Evolutionary conservation across 768 basidiomycete genomes (phyloP), one percentile per base, ranked within the genome.

Genomic region (Sistotremastrum suecicum): DNA sequence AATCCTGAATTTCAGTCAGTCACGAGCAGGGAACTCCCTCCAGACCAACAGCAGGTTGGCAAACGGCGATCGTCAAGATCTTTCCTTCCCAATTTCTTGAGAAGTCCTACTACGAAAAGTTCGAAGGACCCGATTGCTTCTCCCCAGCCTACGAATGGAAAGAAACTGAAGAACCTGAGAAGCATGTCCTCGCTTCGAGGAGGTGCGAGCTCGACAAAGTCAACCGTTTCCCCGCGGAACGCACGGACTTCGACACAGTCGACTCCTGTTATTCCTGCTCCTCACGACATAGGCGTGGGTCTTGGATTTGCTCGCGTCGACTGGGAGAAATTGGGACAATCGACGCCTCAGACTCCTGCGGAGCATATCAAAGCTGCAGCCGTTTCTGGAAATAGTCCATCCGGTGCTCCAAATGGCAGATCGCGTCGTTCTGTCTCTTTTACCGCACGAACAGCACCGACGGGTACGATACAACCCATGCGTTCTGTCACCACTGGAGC

Each of bases 111-210:
- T 20, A 12, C 9, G 20, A 43, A 46, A 12, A 39, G 11, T 40
- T 44, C 37, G 4, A 32, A 11, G 11, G n/a, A 41, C 3, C 11
- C 35, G 5, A 10, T 37, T 30, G 10, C 50, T 9, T 20, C 28
- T 9, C 43, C 70, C 5, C 57, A 54, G 11, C 56, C 56, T 7
- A 54, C 49, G 29, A 50, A 62, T 7, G 67, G 60, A 31, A 81
- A 70, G 60, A 75, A 66, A 57, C 63, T 88, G 50, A 87, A 85
- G 59, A 80, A 71, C 5, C 64, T 88, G 48, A 75, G 81, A 12
- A 88, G 85, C 3, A 85, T 88, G 80, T 74, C 83, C 33, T 88
- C 85, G 9, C 65, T 88, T 32, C 49, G 38, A 81, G 79, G 55
- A 29, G 76, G 68, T 55, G 60, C 67, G 7, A 60, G 65, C 3